Evolutionary conservation across 495 filamentous ascomycete species (phyloP).

Genomic region (Aspergillus bertholletiae): DNA sequence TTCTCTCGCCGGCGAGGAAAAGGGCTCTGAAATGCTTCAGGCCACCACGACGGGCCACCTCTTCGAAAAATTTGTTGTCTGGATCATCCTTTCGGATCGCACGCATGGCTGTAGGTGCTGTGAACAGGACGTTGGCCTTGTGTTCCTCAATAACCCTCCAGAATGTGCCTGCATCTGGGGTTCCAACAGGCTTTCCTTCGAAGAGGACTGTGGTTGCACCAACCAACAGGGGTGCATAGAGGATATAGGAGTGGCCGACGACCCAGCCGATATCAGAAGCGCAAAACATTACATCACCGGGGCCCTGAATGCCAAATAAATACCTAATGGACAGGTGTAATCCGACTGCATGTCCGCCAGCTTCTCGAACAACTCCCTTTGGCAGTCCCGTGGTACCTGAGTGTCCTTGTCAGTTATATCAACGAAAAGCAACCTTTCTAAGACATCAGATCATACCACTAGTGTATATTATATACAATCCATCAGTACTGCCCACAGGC

Average conservation of each 20-base stretch:
- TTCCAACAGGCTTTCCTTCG: conserved; percentile 90
- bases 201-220: conserved; percentile 86
- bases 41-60: conserved; percentile 60
- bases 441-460: conserved; percentile 39
- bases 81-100: conserved; percentile 87
- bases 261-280: conserved; percentile 87
- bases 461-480: conserved; percentile 89
- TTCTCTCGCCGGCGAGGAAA: conserved; percentile 86
- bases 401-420: not conserved
- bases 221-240: conserved; percentile 79
- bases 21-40: conserved; percentile 65
- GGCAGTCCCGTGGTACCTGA: conserved; percentile 79
- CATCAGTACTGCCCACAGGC: conserved; percentile 71
- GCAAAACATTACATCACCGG: conserved; percentile 80
- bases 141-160: conserved; percentile 85
- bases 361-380: conserved; percentile 82
- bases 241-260: conserved; percentile 78
- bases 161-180: conserved; percentile 80
- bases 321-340: conserved; percentile 74
- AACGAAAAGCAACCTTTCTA: not conserved
- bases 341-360: conserved; percentile 85
- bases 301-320: conserved; percentile 74
- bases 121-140: conserved; percentile 78
- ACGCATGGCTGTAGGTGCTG: conserved; percentile 81
- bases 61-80: conserved; percentile 58